Conservation (phyloP, 1,139 yeast genomes). For the Waltiozyma sp. region DNA sequence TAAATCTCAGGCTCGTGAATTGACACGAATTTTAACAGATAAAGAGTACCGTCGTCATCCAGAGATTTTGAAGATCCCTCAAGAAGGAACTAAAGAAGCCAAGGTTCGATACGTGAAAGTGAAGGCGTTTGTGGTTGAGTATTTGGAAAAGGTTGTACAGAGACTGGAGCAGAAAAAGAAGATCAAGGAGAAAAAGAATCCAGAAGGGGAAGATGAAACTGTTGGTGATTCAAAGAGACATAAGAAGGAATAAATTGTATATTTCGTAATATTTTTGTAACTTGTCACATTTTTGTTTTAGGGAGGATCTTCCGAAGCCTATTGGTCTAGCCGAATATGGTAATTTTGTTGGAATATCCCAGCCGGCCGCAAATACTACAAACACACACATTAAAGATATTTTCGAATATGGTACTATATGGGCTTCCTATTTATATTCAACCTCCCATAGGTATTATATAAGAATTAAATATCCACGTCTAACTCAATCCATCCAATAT, state of each 20-base stretch:
- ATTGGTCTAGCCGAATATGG: not conserved
- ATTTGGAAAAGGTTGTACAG: not conserved
- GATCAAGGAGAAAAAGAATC: too few relatives aligned
- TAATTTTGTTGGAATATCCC: not conserved
- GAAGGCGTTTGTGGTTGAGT: not conserved
- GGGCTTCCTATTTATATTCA: too few relatives aligned
- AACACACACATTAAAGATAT: too few relatives aligned
- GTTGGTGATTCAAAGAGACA: not conserved
- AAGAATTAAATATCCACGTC: too few relatives aligned
- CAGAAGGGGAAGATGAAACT: not conserved
- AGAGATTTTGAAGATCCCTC: not conserved
- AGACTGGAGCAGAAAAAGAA: not conserved
- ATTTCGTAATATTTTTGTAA: not conserved
- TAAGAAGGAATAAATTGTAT: too few relatives aligned
- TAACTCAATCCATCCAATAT: too few relatives aligned
- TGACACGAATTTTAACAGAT: constrained; percentile 47
- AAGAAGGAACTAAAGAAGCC: constrained; percentile 25
- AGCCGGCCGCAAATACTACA: not conserved
- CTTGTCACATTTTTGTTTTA: not conserved
- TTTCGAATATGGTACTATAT: too few relatives aligned
- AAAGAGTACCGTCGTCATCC: constrained; percentile 37
- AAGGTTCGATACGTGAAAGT: not conserved
- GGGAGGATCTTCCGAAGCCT: not conserved
- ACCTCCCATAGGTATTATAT: too few relatives aligned
- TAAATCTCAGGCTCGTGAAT: constrained; percentile 72